phyloP scores from a whole-genome alignment of 257 asterid species.

The Nicotiana obtusifolia region DNA sequence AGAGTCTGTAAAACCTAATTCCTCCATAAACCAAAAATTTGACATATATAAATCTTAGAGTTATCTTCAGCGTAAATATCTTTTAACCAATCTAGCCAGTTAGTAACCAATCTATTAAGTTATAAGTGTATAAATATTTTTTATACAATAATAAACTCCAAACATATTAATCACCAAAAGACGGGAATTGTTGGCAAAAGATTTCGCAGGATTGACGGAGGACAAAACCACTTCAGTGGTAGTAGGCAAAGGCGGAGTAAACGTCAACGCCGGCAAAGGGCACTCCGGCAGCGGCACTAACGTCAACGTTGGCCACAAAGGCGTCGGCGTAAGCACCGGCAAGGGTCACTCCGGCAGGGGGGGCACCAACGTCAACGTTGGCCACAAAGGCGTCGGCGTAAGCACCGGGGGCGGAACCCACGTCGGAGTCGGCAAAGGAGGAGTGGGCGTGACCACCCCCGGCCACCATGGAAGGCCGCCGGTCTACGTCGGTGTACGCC shows the following conservation, averaged over 20 bases:
- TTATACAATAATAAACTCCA: background rate
- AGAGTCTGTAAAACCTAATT: too few relatives aligned
- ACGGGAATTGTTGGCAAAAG: background rate
- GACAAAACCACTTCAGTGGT: slow-evolving; percentile 32
- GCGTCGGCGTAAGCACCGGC: slow-evolving; percentile 26
- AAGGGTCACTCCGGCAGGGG: slow-evolving; percentile 33
- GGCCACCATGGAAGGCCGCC: slow-evolving; percentile 52
- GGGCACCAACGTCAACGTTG: slow-evolving; percentile 41
- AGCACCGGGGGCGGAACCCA: slow-evolving; percentile 28
- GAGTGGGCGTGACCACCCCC: slow-evolving; percentile 36
- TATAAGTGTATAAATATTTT: too few relatives aligned
- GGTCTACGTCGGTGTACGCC: slow-evolving; percentile 36
- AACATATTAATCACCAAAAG: background rate
- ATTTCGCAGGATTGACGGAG: slow-evolving; percentile 40
- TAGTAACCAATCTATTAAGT: too few relatives aligned
- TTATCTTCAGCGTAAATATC: too few relatives aligned
- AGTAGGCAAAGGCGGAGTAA: slow-evolving; percentile 23
- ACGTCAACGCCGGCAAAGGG: slow-evolving; percentile 18
- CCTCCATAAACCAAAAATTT: too few relatives aligned
- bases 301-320: slow-evolving; percentile 24
- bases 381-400: slow-evolving; percentile 29
- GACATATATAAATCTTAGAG: too few relatives aligned
- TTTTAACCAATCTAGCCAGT: too few relatives aligned
- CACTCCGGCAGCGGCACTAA: slow-evolving; percentile 9
- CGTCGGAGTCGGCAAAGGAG: slow-evolving; percentile 48